phyloP scores from a whole-genome alignment of 495 filamentous ascomycete species.

The Penicillium tannophilum region DNA sequence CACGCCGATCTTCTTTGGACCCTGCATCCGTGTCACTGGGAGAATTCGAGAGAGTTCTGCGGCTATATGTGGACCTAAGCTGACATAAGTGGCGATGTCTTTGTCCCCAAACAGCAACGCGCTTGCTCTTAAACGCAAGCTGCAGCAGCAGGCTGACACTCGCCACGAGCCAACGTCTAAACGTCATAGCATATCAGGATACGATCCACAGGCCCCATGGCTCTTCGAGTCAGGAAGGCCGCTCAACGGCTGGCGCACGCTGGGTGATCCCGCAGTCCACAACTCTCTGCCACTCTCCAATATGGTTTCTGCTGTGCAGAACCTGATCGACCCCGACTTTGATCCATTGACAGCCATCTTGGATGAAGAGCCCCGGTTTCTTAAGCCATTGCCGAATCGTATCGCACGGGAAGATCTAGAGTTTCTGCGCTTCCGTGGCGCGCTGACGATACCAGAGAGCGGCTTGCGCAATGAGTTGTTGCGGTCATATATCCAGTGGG shows the following conservation, averaged over 20 bases:
- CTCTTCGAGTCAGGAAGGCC: conserved; percentile 30
- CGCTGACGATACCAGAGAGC: conserved; percentile 65
- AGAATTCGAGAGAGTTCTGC: neutral
- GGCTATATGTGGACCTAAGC: conserved; percentile 6
- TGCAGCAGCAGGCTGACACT: conserved; percentile 27
- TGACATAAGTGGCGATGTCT: conserved; percentile 23
- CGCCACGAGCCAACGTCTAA: conserved; percentile 25
- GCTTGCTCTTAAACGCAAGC: conserved; percentile 35
- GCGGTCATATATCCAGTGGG: conserved; percentile 75
- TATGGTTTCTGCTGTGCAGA: conserved; percentile 47
- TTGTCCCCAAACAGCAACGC: conserved; percentile 19
- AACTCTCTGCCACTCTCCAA: conserved; percentile 39
- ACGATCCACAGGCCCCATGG: conserved; percentile 43
- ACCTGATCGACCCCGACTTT: conserved; percentile 48
- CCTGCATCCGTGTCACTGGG: neutral
- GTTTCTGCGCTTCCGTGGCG: conserved; percentile 73
- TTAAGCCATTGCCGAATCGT: conserved; percentile 44
- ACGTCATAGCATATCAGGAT: conserved; percentile 32
- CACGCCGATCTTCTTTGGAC: neutral
- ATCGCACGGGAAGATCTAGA: conserved; percentile 70
- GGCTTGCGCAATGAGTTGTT: conserved; percentile 71
- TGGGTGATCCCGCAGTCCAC: conserved; percentile 33
- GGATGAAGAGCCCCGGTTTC: conserved; percentile 55
- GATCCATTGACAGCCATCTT: conserved; percentile 47
- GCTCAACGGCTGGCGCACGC: conserved; percentile 32